Evolutionary conservation across 139 green algal genomes (phyloP).

Genomic region (Auxenochlorella protothecoides): DNA sequence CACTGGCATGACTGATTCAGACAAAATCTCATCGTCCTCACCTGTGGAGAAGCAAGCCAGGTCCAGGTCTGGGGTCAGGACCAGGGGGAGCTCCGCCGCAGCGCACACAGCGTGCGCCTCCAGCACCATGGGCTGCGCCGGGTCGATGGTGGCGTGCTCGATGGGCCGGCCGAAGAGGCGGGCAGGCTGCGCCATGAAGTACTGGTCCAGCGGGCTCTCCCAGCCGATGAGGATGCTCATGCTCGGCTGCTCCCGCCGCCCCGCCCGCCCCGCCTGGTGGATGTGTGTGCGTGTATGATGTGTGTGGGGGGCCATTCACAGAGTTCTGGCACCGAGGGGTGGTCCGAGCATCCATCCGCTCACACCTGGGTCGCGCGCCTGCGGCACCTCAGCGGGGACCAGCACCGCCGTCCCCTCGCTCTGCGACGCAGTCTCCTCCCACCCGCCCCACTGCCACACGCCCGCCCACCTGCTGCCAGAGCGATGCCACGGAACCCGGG

Average conservation of each 20-base stretch:
- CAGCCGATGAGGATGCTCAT: constrained; percentile 80
- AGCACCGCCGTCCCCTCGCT: background rate
- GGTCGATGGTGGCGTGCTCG: constrained; percentile 70
- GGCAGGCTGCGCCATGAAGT: constrained; percentile 77
- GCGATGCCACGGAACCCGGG: constrained; percentile 61
- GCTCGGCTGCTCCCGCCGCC: constrained; percentile 58
- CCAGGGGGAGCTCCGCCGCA: constrained; percentile 57
- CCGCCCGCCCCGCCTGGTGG: constrained; percentile 69
- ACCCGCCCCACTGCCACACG: background rate
- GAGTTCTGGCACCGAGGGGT: background rate
- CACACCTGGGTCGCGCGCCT: background rate
- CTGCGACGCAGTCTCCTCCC: background rate
- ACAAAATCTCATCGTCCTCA: background rate
- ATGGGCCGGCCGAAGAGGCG: constrained; percentile 67
- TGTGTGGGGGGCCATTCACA: background rate
- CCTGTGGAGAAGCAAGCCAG: constrained; percentile 8
- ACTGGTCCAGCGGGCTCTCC: constrained; percentile 83
- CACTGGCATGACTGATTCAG: too few species aligned
- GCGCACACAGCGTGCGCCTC: constrained; percentile 74
- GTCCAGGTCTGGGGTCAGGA: constrained; percentile 19
- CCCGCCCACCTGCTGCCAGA: constrained; percentile 75
- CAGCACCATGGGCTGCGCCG: constrained; percentile 56
- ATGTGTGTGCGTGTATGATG: too few species aligned
- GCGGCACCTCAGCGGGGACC: background rate
- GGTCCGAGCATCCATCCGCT: too few species aligned